These are phyloP conservation scores for Parafenestella ontariensis DNA, from an alignment of 2,329 filamentous ascomycete species.

Conservation along the genomic window DNA sequence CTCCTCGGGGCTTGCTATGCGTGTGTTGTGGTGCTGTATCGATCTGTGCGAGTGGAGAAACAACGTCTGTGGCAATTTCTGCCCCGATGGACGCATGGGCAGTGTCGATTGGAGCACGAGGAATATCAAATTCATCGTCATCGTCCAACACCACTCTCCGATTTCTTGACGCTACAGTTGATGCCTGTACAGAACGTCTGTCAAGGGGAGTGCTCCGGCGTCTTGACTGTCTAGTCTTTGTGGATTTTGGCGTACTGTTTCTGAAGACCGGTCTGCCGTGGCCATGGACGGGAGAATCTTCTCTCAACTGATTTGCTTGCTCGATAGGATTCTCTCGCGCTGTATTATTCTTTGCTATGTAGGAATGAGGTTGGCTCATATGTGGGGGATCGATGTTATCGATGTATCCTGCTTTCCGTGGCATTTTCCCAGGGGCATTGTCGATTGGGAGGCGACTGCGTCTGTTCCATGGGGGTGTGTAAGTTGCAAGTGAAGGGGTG, in stretches of 20 bases:
- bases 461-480: not conserved
- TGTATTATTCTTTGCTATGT: not conserved
- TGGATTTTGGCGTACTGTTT: not conserved
- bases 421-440: not conserved
- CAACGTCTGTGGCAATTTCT: too few relatives aligned
- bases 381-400: not conserved
- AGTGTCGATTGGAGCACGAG: not conserved
- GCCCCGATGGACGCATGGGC: too few relatives aligned
- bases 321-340: not conserved
- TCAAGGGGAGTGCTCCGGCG: not conserved
- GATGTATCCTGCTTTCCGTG: not conserved
- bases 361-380: not conserved
- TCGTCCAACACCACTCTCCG: not conserved
- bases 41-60: not conserved
- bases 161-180: not conserved
- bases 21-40: not conserved
- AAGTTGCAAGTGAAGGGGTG: not conserved
- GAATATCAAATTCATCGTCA: not conserved
- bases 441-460: not conserved
- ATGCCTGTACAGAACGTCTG: not conserved
- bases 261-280: not conserved
- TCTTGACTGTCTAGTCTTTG: not conserved
- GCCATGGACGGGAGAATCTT: not conserved
- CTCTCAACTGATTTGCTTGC: not conserved
- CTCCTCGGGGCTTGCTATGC: not conserved